Conservation (phyloP, 2,329 filamentous ascomycete genomes). For the Phialocephala subalpina region DNA sequence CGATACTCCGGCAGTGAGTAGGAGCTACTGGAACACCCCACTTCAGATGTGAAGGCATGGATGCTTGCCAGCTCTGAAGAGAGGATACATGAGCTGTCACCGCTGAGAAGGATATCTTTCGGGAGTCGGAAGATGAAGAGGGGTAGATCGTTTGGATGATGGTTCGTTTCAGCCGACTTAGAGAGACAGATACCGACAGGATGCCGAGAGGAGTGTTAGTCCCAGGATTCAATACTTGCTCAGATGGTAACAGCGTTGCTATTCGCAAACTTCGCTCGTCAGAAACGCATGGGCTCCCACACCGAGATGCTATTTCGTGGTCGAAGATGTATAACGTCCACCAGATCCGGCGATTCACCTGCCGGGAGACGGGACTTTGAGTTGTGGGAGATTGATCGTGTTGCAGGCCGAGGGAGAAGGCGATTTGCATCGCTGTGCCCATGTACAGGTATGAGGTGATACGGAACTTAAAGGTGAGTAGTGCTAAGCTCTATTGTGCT, state of each 20-base stretch:
- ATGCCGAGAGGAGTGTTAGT: constrained; percentile 31
- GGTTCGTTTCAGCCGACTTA: constrained; percentile 29
- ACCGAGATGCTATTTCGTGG: constrained; percentile 30
- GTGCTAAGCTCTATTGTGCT: constrained; percentile 23
- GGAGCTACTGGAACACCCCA: constrained; percentile 33
- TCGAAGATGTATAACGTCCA: constrained; percentile 34
- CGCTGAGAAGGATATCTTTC: constrained; percentile 29
- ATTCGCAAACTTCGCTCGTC: constrained; percentile 31
- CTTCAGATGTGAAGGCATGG: constrained; percentile 33
- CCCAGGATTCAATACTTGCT: constrained; percentile 33
- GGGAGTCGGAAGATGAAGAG: constrained; percentile 24
- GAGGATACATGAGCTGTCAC: constrained; percentile 24
- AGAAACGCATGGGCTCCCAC: constrained; percentile 31
- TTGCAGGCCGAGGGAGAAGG: constrained; percentile 32
- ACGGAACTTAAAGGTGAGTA: constrained; percentile 31
- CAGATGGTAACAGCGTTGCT: constrained; percentile 29
- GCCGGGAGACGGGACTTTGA: constrained; percentile 30
- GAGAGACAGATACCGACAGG: constrained; percentile 28
- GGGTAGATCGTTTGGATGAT: constrained; percentile 36
- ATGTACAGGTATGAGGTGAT: constrained; percentile 35
- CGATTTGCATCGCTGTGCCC: constrained; percentile 33
- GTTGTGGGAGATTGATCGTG: constrained; percentile 30
- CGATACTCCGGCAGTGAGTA: constrained; percentile 30
- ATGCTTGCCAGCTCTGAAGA: constrained; percentile 29
- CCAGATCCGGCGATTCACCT: constrained; percentile 33